A percentile compares a stretch with the other conserved stretches of the same genome.
phyloP scores from a whole-genome alignment of 805 yeast genomes.

The Candida rishiriensis region DNA sequence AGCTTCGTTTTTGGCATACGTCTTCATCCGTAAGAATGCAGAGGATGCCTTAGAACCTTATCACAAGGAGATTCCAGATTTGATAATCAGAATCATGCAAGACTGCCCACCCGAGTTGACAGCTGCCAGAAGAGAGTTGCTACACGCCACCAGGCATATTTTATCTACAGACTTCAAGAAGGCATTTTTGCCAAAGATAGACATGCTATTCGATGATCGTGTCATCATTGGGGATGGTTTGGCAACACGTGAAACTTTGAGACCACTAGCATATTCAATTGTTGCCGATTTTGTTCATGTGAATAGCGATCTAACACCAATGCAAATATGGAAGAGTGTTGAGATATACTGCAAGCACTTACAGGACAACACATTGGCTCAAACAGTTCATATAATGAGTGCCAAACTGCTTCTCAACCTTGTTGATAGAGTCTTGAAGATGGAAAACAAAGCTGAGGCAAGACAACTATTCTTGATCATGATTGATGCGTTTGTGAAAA shows the following conservation, averaged over 20 bases:
- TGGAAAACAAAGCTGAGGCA: slow-evolving; percentile 78
- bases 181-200: slow-evolving; percentile 80
- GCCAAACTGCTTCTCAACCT: slow-evolving; percentile 84
- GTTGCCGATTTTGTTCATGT: slow-evolving; percentile 96
- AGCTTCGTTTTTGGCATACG: slow-evolving; percentile 90
- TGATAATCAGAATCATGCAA: slow-evolving; percentile 78
- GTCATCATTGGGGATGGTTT: slow-evolving; percentile 90
- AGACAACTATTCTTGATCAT: slow-evolving; percentile 81
- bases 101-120: slow-evolving; percentile 95
- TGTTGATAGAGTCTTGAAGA: slow-evolving; percentile 80
- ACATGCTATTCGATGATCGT: slow-evolving; percentile 77
- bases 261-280: slow-evolving; percentile 91
- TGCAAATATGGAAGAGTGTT: slow-evolving; percentile 85
- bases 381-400: slow-evolving; percentile 94
- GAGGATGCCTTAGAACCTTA: slow-evolving; percentile 56
- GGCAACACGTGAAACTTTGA: slow-evolving; percentile 81
- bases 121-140: slow-evolving; percentile 83
- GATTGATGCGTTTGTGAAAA: slow-evolving; percentile 79
- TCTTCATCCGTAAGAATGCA: slow-evolving; percentile 79
- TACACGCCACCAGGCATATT: slow-evolving; percentile 95
- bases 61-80: slow-evolving; percentile 72
- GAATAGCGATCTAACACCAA: slow-evolving; percentile 73
- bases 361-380: slow-evolving; percentile 75
- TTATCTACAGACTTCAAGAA: slow-evolving; percentile 82
- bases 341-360: slow-evolving; percentile 74